Conservation (phyloP, 108 stramenopile species). For the Skeletonema marinoi region DNA sequence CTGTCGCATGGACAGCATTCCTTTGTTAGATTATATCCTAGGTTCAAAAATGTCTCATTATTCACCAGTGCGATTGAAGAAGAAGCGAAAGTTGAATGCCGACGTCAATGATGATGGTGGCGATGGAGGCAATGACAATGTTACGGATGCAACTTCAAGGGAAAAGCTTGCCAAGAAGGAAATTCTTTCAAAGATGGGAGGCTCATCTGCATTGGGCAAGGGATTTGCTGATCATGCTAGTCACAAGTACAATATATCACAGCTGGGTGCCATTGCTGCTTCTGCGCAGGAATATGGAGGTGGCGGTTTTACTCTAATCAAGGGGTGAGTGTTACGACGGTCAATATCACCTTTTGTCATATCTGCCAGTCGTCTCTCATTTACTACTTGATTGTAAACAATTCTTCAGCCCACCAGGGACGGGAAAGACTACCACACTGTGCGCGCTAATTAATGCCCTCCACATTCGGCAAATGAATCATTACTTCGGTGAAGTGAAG, state of each 20-base stretch:
- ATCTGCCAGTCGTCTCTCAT: slow-evolving; percentile 2
- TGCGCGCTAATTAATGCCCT: slow-evolving; percentile 92
- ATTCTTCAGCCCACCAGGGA: not conserved
- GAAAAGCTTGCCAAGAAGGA: slow-evolving; percentile 46
- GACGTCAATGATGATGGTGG: not conserved
- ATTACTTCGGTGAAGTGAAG: slow-evolving; percentile 80
- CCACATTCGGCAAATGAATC: slow-evolving; percentile 90
- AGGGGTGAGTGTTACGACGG: slow-evolving; percentile 52
- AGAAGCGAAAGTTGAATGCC: not conserved
- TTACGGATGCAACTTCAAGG: slow-evolving; percentile 3
- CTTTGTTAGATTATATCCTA: slow-evolving; percentile 66
- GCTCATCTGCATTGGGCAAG: slow-evolving; percentile 67
- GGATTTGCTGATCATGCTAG: slow-evolving; percentile 80
- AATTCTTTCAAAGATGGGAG: slow-evolving; percentile 69
- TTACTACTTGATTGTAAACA: not conserved
- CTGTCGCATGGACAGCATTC: slow-evolving; percentile 67
- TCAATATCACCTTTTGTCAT: not conserved
- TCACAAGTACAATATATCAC: slow-evolving; percentile 81
- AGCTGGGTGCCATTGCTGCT: slow-evolving; percentile 79
- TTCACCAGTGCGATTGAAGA: not conserved
- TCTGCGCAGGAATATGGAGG: slow-evolving; percentile 78
- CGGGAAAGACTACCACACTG: slow-evolving; percentile 93
- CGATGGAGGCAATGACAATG: not conserved
- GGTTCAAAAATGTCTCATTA: slow-evolving; percentile 49
- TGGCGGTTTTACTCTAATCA: slow-evolving; percentile 89